Base-by-base conservation (phyloP, 176 grass and related monocot genomes). In the Raddia guianensis region DNA sequence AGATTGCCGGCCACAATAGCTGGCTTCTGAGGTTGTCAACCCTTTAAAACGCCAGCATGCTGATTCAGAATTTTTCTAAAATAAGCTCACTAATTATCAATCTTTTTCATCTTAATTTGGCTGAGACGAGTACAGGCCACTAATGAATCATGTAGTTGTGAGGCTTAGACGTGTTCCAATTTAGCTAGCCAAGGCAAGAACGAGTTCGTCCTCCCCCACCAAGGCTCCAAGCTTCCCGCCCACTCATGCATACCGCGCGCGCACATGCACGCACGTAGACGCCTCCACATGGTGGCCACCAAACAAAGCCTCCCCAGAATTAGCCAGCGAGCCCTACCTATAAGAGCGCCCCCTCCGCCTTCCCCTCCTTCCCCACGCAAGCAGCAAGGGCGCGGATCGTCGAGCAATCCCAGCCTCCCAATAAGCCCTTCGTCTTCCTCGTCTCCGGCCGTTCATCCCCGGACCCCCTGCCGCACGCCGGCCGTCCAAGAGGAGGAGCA, bases 201-300 rank as follows among this genome's bases (percentile, higher is more conserved):
- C 2, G 52, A 48, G 60, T 56, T 61, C 15, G 16, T 52, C 54
- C 43, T 80, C 74, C 51, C 51, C 63, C 73, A 88, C 72, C 57
- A 47, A 59, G 78, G 75, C 49, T 75, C 72, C 57, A 47, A 59
- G 78, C 80, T 56, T 75, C 77, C 73, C 79, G 74, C 83, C 69
- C 82, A 80, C 85, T 80, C 70, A 55, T 86, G 37, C 70, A 55
- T 86, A 47, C 62, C 54, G 66, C 75, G 69, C 79, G 86, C 65
- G 77, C 80, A 80, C 80, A 77, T 46, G 83, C 80, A 77, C 51
- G 73, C 86, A 81, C 90, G 75, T 82, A 85, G 72, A 12, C n/a
- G 35, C 62, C 50, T 48, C 62, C 79, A 96, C 87, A 89, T 90
- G 87, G 49, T 45, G 60, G 27, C 75, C 93, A 88, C 83, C 87